These are phyloP conservation scores for Candida sanyiensis DNA, from an alignment of 805 yeast genomes.

Conservation along the genomic window DNA sequence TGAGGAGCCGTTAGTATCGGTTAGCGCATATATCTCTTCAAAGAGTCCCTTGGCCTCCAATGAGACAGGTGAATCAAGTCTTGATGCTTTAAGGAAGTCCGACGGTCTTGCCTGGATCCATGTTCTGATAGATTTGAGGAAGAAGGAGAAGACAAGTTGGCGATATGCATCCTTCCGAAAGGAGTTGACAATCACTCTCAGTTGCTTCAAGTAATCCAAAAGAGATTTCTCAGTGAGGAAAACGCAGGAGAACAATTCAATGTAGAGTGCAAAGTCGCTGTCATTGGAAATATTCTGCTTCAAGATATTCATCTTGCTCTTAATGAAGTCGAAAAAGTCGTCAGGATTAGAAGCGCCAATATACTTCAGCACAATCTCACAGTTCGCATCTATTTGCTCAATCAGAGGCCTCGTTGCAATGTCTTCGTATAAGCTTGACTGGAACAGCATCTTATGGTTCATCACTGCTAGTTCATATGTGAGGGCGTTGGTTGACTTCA, in stretches of 20 bases:
- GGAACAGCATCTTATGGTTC: conserved; percentile 19
- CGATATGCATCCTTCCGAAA: conserved; percentile 42
- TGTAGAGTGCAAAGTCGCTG: conserved; percentile 34
- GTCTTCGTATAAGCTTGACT: conserved; percentile 18
- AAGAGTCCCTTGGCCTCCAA: conserved; percentile 31
- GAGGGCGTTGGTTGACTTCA: conserved; percentile 29
- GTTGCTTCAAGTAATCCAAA: conserved; percentile 33
- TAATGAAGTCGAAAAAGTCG: conserved; percentile 35
- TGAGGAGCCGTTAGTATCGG: conserved; percentile 23
- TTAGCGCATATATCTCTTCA: conserved; percentile 28
- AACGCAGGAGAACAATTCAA: conserved; percentile 42
- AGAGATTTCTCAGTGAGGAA: conserved; percentile 36
- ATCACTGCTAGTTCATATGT: conserved; percentile 30
- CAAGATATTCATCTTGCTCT: conserved; percentile 24
- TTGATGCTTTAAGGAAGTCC: conserved; percentile 33
- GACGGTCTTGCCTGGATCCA: conserved; percentile 48
- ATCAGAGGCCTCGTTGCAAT: conserved; percentile 21
- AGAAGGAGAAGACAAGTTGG: conserved; percentile 38
- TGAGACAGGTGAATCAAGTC: conserved; percentile 18
- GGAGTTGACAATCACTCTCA: conserved; percentile 32
- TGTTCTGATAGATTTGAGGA: conserved; percentile 39
- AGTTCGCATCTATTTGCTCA: conserved; percentile 31
- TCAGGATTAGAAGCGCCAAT: conserved; percentile 46
- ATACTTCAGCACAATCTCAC: conserved; percentile 39
- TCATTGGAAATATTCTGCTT: conserved; percentile 34